Evolutionary conservation across 23 red algal species (phyloP).

Genomic region (Porphyridium purpureum): DNA sequence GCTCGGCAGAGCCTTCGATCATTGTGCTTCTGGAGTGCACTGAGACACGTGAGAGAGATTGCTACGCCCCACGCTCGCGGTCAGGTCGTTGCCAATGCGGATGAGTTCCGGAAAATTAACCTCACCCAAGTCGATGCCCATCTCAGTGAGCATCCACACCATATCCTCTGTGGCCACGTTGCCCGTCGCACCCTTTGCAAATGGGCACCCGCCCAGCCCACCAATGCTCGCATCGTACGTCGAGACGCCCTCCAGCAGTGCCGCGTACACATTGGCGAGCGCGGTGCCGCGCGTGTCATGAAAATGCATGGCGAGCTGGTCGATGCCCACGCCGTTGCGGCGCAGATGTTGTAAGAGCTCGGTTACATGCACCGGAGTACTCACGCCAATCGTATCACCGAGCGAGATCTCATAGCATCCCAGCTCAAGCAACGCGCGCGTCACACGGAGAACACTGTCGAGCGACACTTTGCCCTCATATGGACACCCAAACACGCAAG

Average conservation of each 20-base stretch:
- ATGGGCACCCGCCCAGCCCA: slow-evolving; percentile 90
- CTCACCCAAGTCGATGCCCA: background rate
- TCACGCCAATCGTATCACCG: slow-evolving; percentile 84
- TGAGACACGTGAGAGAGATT: too few species aligned
- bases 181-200: slow-evolving; percentile 75
- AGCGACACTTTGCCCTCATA: slow-evolving; percentile 52
- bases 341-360: slow-evolving; percentile 24
- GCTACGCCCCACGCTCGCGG: too few species aligned
- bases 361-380: slow-evolving; percentile 50
- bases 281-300: slow-evolving; percentile 89
- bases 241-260: slow-evolving; percentile 37
- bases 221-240: slow-evolving; percentile 61
- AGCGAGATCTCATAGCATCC: slow-evolving; percentile 96
- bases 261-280: slow-evolving; percentile 59
- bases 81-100: too few species aligned
- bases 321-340: slow-evolving; percentile 11
- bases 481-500: slow-evolving; percentile 71
- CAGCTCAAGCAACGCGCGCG: slow-evolving; percentile 39
- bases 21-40: too few species aligned
- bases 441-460: slow-evolving; percentile 41
- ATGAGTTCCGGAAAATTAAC: too few species aligned
- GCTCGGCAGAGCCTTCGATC: too few species aligned
- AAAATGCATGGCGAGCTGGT: slow-evolving; percentile 56
- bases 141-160: background rate
- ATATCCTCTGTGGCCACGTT: slow-evolving; percentile 77